These are phyloP conservation scores for Asterophora parasitica DNA, from an alignment of 768 basidiomycete genomes.

Conservation along the genomic window DNA sequence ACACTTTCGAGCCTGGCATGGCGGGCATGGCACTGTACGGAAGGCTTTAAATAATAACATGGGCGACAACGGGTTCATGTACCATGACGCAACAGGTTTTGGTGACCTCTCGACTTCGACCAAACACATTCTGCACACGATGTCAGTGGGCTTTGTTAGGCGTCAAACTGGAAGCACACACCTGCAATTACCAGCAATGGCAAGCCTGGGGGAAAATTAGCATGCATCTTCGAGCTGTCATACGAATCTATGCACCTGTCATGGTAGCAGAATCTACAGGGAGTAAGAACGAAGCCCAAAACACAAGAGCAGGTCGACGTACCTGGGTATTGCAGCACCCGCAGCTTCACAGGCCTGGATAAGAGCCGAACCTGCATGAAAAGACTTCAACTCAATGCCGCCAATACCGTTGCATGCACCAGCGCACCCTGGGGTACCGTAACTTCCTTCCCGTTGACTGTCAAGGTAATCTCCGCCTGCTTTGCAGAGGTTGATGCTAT, in stretches of 20 bases:
- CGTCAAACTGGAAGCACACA: constrained; percentile 30
- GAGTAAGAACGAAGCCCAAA: constrained; percentile 16
- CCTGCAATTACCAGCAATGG: constrained; percentile 98
- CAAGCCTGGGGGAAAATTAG: constrained; percentile 49
- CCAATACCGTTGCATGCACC: constrained; percentile 1
- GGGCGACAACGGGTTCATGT: constrained; percentile 9
- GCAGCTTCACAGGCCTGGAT: constrained; percentile 96
- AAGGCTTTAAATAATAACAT: not conserved
- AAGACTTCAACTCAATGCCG: not conserved
- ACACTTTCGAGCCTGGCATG: constrained; percentile 90
- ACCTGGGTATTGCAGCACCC: constrained; percentile 79
- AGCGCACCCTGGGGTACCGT: constrained; percentile 89
- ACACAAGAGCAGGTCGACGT: constrained; percentile 12
- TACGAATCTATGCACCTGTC: constrained; percentile 51
- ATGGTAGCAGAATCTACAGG: constrained; percentile 74
- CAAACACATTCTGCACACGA: constrained; percentile 79
- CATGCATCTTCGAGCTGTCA: constrained; percentile 3
- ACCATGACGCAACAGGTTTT: constrained; percentile 95
- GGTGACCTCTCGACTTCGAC: constrained; percentile 96
- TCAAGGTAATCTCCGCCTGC: constrained; percentile 82
- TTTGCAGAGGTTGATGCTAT: constrained; percentile 63
- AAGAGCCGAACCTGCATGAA: constrained; percentile 73
- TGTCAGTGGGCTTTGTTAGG: constrained; percentile 2
- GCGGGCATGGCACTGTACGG: constrained; percentile 87
- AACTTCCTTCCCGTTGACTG: constrained; percentile 96